These are phyloP conservation scores for Colletotrichum endophyticum DNA, from an alignment of 2,329 filamentous ascomycete genomes.

Conservation along the genomic window DNA sequence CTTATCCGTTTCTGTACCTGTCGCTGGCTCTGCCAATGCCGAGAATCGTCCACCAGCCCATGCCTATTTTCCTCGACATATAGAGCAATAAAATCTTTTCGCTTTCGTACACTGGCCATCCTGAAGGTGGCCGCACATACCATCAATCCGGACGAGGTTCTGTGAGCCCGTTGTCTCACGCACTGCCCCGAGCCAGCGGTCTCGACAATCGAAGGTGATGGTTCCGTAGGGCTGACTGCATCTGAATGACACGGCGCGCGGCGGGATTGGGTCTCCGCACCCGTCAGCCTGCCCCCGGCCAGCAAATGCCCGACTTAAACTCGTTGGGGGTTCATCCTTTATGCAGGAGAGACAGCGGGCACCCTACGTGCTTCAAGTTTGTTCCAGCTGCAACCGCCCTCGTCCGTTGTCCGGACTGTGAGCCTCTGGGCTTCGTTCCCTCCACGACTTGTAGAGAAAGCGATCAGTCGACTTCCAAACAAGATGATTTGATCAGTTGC, in stretches of 20 bases:
- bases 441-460: background rate
- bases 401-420: background rate
- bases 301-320: background rate
- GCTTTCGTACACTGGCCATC: background rate
- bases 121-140: background rate
- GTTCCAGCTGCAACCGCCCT: constrained; percentile 5
- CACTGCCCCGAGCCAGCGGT: background rate
- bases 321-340: background rate
- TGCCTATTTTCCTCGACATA: background rate
- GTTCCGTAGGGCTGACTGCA: constrained; percentile 13
- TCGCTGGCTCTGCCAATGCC: background rate
- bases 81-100: background rate
- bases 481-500: background rate
- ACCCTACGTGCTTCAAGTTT: constrained; percentile 3
- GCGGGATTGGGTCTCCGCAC: constrained; percentile 11
- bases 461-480: background rate
- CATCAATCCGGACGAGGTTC: background rate
- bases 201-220: background rate
- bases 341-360: constrained; percentile 9
- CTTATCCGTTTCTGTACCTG: background rate
- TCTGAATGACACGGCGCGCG: background rate
- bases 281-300: background rate
- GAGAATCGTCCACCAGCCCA: background rate
- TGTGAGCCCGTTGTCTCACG: background rate
- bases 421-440: background rate